Base-by-base conservation (phyloP, 257 asterid genomes). In the Fraxinus cuspidata region DNA sequence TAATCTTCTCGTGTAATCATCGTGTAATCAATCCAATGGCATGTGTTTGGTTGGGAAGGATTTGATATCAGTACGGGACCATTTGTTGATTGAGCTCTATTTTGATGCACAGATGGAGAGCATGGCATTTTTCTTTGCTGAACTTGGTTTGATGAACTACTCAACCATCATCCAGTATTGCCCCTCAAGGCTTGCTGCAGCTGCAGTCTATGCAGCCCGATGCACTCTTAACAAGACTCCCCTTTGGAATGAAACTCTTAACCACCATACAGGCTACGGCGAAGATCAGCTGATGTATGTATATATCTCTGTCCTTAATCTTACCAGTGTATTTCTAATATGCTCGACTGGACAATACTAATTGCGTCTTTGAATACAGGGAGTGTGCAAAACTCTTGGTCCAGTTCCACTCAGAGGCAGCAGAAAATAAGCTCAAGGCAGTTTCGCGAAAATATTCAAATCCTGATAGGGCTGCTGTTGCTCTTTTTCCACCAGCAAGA, bases 181-280 rank as follows among this genome's bases (percentile, higher is more conserved):
- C 79, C 93, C 96, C 8, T 94, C 98, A 18, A 74, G 74, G 85
- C 72, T 94, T 7, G 89, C 97, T 23, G 97, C 98, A 34, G 76
- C 97, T 56, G 88, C 97, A 0, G 97, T 92, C n/a, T 94, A 94
- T 71, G 92, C 89, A 18, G 97, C 97, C 3, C 91, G 97, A 16
- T 83, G 88, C 87, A 89, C 94, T 2, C 91, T 94, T 32, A 72
- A 79, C 31, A 84, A 77, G 90, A 76, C 56, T 16, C 92, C 96
- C 4, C n/a, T 44, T 0, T 94, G 97, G 98, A 88, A 90, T 0
- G 88, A 81, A 64, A 94, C 97, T 18, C 83, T 94, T 79, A 88
- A 85, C 84, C 94, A 89, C 84, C 88, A 92, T 28, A 94, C 91
- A 0, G 91, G 98, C 71, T 90, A 88, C 76, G 25, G 77, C 0